Base-by-base conservation (phyloP, 768 basidiomycete genomes). In the Mrakia hoshinonis region DNA sequence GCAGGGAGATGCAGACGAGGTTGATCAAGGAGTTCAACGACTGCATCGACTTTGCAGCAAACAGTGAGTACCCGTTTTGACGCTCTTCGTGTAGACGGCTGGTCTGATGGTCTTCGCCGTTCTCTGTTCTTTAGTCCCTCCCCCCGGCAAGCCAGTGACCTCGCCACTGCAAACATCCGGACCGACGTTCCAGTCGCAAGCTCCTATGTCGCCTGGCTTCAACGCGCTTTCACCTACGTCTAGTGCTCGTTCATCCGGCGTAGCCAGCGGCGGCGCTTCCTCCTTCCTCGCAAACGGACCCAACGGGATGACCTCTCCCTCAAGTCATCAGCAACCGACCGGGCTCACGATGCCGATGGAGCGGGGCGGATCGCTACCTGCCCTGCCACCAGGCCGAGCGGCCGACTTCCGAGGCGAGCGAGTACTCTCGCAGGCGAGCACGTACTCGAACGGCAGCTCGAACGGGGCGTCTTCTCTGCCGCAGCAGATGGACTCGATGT, bases 31-130 rank as follows among this genome's bases (percentile, higher is more conserved):
- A 90, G 76, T 86, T 99, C 77, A 83, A 82, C 55, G 92, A 92
- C 39, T 94, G 91, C 76, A 89, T 92, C 72, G 87, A 88, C 48
- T 91, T 92, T 78, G 89, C 91, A 38, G 81, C 83, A 34, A 83
- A 84, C 43, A 78, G 92, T 94, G 77, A 79, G 91, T 82, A 15
- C 4, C 39, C 46, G 26, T 38, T 4, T 3, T 46, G 51, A 6
- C 22, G n/a, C n/a, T n/a, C n/a, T n/a, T n/a, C n/a, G n/a, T n/a
- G n/a, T n/a, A n/a, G n/a, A n/a, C 29, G 26, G 22, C 34, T 60
- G 26, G 2, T 36, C n/a, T 39, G 11, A 5, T 62, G 7, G 13
- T 62, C 60, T 55, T 26, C 9, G 9, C 24, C 54, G 13, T 46
- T 68, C 46, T 6, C 36, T 48, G 15, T 18, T 10, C 3, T 34